Evolutionary conservation across 2,329 filamentous ascomycete species (phyloP).

Genomic region (Salinomyces thailandicus): DNA sequence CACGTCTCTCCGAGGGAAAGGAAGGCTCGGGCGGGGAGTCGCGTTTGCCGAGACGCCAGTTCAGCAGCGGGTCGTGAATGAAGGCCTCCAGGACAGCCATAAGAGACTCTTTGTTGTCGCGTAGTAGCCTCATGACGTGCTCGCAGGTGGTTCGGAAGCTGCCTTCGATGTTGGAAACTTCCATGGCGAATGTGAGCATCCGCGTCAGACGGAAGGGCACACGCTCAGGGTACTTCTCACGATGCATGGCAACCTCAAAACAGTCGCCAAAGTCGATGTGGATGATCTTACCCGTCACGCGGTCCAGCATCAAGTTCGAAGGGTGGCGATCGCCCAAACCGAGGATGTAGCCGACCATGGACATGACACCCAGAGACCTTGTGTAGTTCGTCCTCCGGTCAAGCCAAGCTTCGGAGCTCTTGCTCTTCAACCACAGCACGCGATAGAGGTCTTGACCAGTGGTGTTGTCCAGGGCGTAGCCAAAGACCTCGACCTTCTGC

Average conservation of each 20-base stretch:
- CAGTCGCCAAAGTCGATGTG: slow-evolving; percentile 99
- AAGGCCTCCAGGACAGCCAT: slow-evolving; percentile 99
- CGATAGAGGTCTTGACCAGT: slow-evolving; percentile 97
- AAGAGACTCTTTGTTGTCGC: slow-evolving; percentile 95
- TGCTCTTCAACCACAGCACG: slow-evolving; percentile 96
- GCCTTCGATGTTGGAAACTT: slow-evolving; percentile 98
- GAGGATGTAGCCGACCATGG: slow-evolving; percentile 99
- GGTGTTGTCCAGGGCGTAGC: slow-evolving; percentile 97
- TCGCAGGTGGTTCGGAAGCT: slow-evolving; percentile 98
- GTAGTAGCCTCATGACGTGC: slow-evolving; percentile 91
- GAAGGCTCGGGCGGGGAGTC: slow-evolving; percentile 51
- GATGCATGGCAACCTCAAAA: slow-evolving; percentile 98
- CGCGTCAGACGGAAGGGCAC: slow-evolving; percentile 95
- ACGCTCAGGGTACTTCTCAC: slow-evolving; percentile 95
- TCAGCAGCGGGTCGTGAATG: slow-evolving; percentile 97
- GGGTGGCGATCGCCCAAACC: slow-evolving; percentile 94
- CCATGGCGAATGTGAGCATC: slow-evolving; percentile 99
- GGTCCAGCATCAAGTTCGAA: slow-evolving; percentile 94
- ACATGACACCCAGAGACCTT: slow-evolving; percentile 94
- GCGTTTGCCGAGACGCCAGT: slow-evolving; percentile 70
- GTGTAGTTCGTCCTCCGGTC: slow-evolving; percentile 98
- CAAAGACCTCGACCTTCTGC: slow-evolving; percentile 99
- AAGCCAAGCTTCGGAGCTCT: slow-evolving; percentile 95
- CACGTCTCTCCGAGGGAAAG: slow-evolving; percentile 51
- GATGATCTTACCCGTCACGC: slow-evolving; percentile 89